Percentiles rank a stretch among this genome's conserved stretches.
These are phyloP conservation scores for Thalia dealbata DNA, from an alignment of 176 grass and related monocot genomes.

Conservation along the genomic window DNA sequence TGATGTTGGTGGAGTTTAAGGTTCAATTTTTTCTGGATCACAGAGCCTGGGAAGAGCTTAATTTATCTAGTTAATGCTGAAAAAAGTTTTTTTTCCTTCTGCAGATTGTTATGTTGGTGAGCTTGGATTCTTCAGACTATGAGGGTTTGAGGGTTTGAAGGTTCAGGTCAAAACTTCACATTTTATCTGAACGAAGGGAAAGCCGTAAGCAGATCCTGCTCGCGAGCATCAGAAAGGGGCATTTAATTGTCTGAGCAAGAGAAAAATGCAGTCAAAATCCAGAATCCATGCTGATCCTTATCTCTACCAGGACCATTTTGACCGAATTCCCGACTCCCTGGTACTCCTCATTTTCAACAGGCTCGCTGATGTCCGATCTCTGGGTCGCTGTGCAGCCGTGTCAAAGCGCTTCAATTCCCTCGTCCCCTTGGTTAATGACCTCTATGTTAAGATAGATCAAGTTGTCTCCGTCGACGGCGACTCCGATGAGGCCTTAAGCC, in stretches of 20 bases:
- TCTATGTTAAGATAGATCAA: conserved; percentile 53
- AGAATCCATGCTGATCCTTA: conserved; percentile 45
- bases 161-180: not conserved
- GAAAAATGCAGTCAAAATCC: conserved; percentile 56
- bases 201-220: not conserved
- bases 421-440: conserved; percentile 54
- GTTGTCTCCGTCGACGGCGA: conserved; percentile 27
- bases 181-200: not conserved
- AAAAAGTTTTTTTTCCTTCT: not conserved
- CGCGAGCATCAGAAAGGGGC: not conserved
- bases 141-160: not conserved
- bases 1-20: not conserved
- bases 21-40: not conserved
- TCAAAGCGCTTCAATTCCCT: conserved; percentile 63
- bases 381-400: conserved; percentile 47
- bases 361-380: conserved; percentile 51
- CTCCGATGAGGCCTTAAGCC: conserved; percentile 10
- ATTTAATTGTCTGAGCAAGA: not conserved
- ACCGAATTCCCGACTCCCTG: conserved; percentile 50
- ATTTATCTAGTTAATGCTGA: not conserved
- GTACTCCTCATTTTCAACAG: conserved; percentile 71
- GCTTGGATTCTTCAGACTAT: not conserved
- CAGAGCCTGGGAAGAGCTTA: not conserved
- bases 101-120: not conserved
- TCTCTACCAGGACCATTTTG: conserved; percentile 59